Conservation (phyloP, 371 early-diverging fungal genomes). For the Syncephalis plumigaleata region DNA sequence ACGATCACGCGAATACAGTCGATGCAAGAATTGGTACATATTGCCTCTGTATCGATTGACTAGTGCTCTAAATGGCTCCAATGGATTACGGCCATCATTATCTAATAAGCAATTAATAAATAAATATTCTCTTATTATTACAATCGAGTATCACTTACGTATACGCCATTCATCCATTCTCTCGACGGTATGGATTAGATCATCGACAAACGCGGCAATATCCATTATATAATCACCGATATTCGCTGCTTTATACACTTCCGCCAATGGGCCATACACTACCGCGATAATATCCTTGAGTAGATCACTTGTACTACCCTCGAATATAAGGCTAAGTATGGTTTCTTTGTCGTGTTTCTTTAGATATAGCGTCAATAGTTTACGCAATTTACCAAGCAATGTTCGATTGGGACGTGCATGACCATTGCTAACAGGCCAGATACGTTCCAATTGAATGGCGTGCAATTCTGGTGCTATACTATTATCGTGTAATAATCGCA, state of each 20-base stretch:
- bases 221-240: constrained; percentile 38
- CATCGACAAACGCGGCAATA: constrained; percentile 30
- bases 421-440: background rate
- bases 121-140: constrained; percentile 4
- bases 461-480: background rate
- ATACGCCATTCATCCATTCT: constrained; percentile 10
- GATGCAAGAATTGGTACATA: constrained; percentile 39
- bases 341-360: constrained; percentile 32
- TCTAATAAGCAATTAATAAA: background rate
- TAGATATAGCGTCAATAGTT: constrained; percentile 25
- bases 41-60: constrained; percentile 29
- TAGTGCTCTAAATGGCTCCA: constrained; percentile 12
- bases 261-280: constrained; percentile 41
- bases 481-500: background rate
- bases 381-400: constrained; percentile 20
- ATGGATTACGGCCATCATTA: background rate
- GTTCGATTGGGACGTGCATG: constrained; percentile 3
- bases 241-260: constrained; percentile 44
- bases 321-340: constrained; percentile 31
- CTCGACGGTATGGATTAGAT: constrained; percentile 32
- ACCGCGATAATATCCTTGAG: constrained; percentile 39
- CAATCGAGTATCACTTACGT: too few species aligned
- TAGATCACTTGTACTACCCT: constrained; percentile 41
- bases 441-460: too few species aligned
- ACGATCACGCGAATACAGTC: constrained; percentile 30